A percentile compares a stretch with the other conserved stretches of the same genome.
phyloP scores from a whole-genome alignment of 108 stramenopile genomes.

The Skeletonema costatum region DNA sequence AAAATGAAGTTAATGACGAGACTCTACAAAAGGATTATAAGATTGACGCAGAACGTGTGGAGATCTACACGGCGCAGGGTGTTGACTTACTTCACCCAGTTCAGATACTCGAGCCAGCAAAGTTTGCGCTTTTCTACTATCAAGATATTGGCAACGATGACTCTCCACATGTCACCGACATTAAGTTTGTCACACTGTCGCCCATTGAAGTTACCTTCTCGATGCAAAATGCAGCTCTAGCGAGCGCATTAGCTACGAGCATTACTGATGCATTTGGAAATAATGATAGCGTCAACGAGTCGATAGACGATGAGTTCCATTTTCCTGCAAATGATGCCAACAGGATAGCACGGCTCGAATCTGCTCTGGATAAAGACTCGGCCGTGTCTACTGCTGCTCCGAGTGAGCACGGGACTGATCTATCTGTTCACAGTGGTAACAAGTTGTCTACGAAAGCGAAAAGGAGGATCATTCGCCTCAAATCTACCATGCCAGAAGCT shows the following conservation, averaged over 20 bases:
- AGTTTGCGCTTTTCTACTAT: slow-evolving; percentile 59
- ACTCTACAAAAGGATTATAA: slow-evolving; percentile 56
- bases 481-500: slow-evolving; percentile 69
- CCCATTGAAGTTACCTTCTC: slow-evolving; percentile 69
- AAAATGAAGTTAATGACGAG: slow-evolving; percentile 23
- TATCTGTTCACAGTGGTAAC: slow-evolving; percentile 28
- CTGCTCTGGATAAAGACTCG: slow-evolving; percentile 53
- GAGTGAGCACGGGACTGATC: slow-evolving; percentile 14
- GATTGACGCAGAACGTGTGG: slow-evolving; percentile 61
- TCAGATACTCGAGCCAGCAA: slow-evolving; percentile 81
- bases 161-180: slow-evolving; percentile 43
- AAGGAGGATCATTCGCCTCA: slow-evolving; percentile 38
- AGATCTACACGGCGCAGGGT: slow-evolving; percentile 84
- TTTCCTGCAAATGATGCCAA: slow-evolving; percentile 54
- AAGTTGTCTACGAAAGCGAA: slow-evolving; percentile 7
- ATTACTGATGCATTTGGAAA: slow-evolving; percentile 52
- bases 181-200: slow-evolving; percentile 69
- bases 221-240: slow-evolving; percentile 83
- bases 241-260: slow-evolving; percentile 67
- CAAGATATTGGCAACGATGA: slow-evolving; percentile 30
- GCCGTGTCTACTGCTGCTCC: slow-evolving; percentile 1
- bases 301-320: slow-evolving; percentile 17
- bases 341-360: slow-evolving; percentile 61
- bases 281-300: background rate
- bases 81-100: slow-evolving; percentile 61